These are phyloP conservation scores for Barnettozyma sp. DNA, from an alignment of 805 yeast species.

Conservation along the genomic window DNA sequence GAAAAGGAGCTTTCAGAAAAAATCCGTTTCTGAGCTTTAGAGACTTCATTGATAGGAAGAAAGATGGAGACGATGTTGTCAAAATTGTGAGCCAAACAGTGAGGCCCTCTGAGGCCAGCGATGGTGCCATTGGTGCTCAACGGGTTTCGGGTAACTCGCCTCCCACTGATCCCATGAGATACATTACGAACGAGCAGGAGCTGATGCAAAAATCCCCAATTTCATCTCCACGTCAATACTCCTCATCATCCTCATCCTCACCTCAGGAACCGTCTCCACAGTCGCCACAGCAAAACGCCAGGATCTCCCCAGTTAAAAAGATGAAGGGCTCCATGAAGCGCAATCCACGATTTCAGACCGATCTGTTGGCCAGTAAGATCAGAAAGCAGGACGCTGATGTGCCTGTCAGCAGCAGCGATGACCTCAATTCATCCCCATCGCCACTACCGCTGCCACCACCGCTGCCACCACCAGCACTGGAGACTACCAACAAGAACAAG, in stretches of 20 bases:
- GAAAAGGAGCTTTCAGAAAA: slow-evolving; percentile 6
- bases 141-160: slow-evolving; percentile 19
- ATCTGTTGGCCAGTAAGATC: not conserved
- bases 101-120: not conserved
- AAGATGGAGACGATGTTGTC: slow-evolving; percentile 3
- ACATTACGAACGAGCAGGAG: slow-evolving; percentile 7
- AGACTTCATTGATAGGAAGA: slow-evolving; percentile 12
- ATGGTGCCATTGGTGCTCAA: slow-evolving; percentile 6
- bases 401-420: too few relatives aligned
- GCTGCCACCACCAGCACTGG: too few relatives aligned
- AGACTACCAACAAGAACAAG: too few relatives aligned
- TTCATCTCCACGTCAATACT: too few relatives aligned
- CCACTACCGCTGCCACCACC: too few relatives aligned
- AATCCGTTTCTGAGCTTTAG: slow-evolving; percentile 11
- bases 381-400: too few relatives aligned
- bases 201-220: too few relatives aligned
- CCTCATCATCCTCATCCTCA: too few relatives aligned
- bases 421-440: too few relatives aligned
- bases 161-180: slow-evolving; percentile 16
- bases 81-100: slow-evolving; percentile 15
- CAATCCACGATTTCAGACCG: not conserved
- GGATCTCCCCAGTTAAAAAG: slow-evolving; percentile 3
- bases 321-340: slow-evolving; percentile 6
- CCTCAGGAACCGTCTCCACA: too few relatives aligned
- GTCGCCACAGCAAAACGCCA: too few relatives aligned